Evolutionary conservation across 345 rosid species (phyloP).

Genomic region (Excoecaria agallocha): DNA sequence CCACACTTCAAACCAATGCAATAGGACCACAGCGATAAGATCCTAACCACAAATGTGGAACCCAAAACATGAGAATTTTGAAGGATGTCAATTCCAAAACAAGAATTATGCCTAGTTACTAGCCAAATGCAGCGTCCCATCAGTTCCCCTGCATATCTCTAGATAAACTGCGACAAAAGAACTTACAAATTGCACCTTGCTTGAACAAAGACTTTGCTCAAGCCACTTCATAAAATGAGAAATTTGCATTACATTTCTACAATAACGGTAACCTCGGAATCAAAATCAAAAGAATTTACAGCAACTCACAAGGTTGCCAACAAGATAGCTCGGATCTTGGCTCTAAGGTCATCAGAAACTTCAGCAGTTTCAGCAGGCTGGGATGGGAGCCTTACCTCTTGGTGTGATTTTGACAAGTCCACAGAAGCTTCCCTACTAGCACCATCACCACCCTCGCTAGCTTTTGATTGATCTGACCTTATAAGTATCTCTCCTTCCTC

Average conservation of each 20-base stretch:
- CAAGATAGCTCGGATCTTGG: constrained; percentile 94
- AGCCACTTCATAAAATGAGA: background rate
- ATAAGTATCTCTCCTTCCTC: constrained; percentile 60
- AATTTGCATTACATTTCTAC: constrained; percentile 4
- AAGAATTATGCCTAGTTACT: too few relatives aligned
- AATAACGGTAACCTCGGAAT: background rate
- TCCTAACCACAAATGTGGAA: too few relatives aligned
- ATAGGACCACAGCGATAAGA: too few relatives aligned
- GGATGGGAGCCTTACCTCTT: constrained; percentile 28
- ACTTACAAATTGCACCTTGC: background rate
- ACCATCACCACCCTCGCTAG: constrained; percentile 28
- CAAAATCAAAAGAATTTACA: background rate
- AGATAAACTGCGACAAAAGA: too few relatives aligned
- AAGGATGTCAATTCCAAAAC: too few relatives aligned
- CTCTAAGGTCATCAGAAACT: constrained; percentile 75
- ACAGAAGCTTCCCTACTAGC: constrained; percentile 45
- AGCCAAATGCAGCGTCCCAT: too few relatives aligned
- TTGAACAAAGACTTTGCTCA: background rate
- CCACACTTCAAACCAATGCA: too few relatives aligned
- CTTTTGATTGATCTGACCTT: constrained; percentile 58
- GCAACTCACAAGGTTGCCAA: constrained; percentile 61
- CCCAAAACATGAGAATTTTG: too few relatives aligned
- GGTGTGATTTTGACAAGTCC: constrained; percentile 23
- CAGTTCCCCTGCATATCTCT: too few relatives aligned
- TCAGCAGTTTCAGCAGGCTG: constrained; percentile 40